Conservation (phyloP, 768 basidiomycete species). For the Leucosporidium scottii region DNA sequence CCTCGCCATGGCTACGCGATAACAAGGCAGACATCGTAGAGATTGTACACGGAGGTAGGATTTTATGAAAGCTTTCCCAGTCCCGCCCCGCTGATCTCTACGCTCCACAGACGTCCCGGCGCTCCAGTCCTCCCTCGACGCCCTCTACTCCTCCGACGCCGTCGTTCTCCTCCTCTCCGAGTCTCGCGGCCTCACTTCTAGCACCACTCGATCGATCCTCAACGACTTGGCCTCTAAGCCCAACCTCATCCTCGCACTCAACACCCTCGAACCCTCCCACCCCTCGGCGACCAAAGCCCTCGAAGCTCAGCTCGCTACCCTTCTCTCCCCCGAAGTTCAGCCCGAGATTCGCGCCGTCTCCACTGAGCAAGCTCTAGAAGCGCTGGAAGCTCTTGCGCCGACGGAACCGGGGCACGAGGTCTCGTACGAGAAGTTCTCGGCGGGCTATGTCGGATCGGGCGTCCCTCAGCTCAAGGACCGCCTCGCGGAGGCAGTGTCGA, state of each 20-base stretch:
- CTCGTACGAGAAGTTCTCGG: constrained; percentile 15
- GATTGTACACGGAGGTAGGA: constrained; percentile 16
- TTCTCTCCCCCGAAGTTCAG: background rate
- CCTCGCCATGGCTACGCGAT: constrained; percentile 17
- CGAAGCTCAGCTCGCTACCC: constrained; percentile 8
- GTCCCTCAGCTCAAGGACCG: constrained; percentile 15
- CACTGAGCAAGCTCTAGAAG: constrained; percentile 15
- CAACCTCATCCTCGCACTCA: constrained; percentile 21
- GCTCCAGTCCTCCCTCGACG: constrained; percentile 23
- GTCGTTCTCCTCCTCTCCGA: constrained; percentile 29
- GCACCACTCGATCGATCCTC: constrained; percentile 1
- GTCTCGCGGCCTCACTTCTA: constrained; percentile 3
- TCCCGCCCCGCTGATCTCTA: background rate
- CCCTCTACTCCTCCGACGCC: constrained; percentile 23
- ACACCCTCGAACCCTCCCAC: constrained; percentile 5
- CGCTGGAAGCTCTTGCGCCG: constrained; percentile 15
- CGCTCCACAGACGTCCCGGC: constrained; percentile 4
- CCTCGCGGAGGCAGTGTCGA: constrained; percentile 5
- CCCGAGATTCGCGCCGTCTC: constrained; percentile 14
- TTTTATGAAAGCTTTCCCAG: background rate
- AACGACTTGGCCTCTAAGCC: constrained; percentile 20
- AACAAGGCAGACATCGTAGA: constrained; percentile 19
- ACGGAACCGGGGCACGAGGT: background rate
- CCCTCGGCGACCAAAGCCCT: constrained; percentile 10
- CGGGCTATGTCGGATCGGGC: constrained; percentile 15